Base-by-base conservation (phyloP, 169 alveolate genomes). In the Plasmodium berghei region DNA sequence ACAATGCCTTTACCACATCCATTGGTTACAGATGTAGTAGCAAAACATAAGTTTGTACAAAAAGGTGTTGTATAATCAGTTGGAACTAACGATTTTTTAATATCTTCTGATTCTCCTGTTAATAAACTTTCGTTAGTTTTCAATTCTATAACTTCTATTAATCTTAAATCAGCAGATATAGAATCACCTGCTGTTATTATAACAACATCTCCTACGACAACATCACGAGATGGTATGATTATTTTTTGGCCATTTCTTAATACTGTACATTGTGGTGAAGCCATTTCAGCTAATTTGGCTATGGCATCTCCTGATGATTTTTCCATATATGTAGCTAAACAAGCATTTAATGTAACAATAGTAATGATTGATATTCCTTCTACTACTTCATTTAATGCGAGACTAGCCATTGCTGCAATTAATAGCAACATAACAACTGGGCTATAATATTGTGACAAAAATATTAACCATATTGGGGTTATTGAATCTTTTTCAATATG, bases 201-300 rank as follows among this genome's bases (percentile, higher is more conserved):
- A 24, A 98, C 97, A 34, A 97, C 88, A 88, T 97, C 99, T 5
- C 99, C 99, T 20, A 97, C 98, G 2, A 98, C 99, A 58, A 97
- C 96, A 42, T 95, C 97, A 63, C 92, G 91, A 18, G 99, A 97
- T 40, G 96, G 96, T 46, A 97, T 90, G 10, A 74, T 89, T 48
- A 45, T 52, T 70, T 90, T 95, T 20, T 87, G 85, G 14, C 98
- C 99, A 72, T 93, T 93, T 72, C 98, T 94, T 46, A 93, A 75
- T 28, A 93, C 99, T 20, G 92, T 93, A 45, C 98, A 96, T 48
- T 89, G 91, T 16, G 99, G 98, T 3, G 99, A 96, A n/a, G 97
- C 95, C 88, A 96, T 91, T 85, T 93, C 96, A 5, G 98, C 98
- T 72, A 96, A 95, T 83, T 96, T 96, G 42, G 97, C 98, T 61